Evolutionary conservation across 208 protist species (phyloP).

Genomic region (Wallacemonas sp.): DNA sequence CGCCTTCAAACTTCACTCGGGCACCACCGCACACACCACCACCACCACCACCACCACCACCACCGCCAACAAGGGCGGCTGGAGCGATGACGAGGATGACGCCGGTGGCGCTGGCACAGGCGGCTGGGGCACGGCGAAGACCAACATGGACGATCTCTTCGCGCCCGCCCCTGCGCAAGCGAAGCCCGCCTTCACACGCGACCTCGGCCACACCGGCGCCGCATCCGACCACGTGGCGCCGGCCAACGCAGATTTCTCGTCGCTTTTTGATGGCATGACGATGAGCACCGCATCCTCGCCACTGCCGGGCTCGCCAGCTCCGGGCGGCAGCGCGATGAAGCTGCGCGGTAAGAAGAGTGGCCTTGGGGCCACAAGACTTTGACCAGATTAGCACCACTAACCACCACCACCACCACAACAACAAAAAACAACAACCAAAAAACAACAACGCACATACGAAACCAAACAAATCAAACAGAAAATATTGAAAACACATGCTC

Average conservation of each 20-base stretch:
- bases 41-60: background rate
- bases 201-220: background rate
- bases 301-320: background rate
- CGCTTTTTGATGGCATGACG: conserved; percentile 11
- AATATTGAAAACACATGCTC: no score
- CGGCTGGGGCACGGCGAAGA: conserved; percentile 5
- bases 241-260: conserved; percentile 11
- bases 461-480: background rate
- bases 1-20: no score
- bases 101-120: no score
- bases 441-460: background rate
- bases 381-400: background rate
- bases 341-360: conserved; percentile 52
- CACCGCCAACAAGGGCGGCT: background rate
- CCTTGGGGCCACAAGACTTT: conserved; percentile 53
- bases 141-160: conserved; percentile 14
- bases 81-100: conserved; percentile 20
- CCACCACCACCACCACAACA: background rate
- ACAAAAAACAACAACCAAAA: background rate
- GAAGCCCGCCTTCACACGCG: background rate
- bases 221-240: background rate
- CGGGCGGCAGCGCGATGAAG: conserved; percentile 43
- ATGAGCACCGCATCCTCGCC: background rate
- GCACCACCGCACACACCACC: no score
- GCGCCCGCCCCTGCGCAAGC: background rate